Conservation (phyloP, 2,329 filamentous ascomycete genomes). For the Teratosphaeria nubilosa region DNA sequence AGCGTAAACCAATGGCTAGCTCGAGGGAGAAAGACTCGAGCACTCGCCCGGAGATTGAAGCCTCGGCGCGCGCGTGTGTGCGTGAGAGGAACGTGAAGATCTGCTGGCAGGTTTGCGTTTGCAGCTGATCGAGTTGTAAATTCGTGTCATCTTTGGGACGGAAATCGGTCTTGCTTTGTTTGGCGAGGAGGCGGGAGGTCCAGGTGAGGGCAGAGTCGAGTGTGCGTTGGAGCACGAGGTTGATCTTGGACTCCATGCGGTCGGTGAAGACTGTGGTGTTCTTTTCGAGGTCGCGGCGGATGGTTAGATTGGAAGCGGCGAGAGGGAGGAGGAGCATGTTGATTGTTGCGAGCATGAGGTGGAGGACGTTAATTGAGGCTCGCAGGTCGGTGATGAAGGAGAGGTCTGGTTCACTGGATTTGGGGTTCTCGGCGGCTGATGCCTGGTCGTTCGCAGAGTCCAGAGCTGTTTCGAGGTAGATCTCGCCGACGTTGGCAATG, state of each 20-base stretch:
- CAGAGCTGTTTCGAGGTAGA: constrained; percentile 58
- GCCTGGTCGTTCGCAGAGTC: constrained; percentile 66
- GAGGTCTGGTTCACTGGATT: constrained; percentile 79
- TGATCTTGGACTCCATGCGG: constrained; percentile 76
- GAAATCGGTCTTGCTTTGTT: constrained; percentile 84
- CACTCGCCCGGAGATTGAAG: constrained; percentile 73
- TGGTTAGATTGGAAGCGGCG: constrained; percentile 79
- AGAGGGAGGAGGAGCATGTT: constrained; percentile 82
- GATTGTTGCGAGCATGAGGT: constrained; percentile 87
- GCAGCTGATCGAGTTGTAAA: constrained; percentile 57
- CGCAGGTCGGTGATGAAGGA: constrained; percentile 70
- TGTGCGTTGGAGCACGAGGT: constrained; percentile 57
- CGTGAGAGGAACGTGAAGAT: constrained; percentile 69
- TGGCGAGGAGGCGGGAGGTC: constrained; percentile 59
- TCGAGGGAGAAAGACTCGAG: constrained; percentile 74
- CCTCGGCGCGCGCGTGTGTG: constrained; percentile 51
- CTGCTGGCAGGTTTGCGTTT: constrained; percentile 74
- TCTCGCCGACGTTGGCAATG: constrained; percentile 77
- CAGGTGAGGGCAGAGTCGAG: constrained; percentile 67
- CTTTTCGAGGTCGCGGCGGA: constrained; percentile 81
- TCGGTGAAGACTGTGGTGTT: constrained; percentile 63
- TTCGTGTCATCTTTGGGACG: constrained; percentile 70
- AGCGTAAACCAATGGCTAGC: constrained; percentile 67
- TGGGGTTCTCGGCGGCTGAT: constrained; percentile 58
- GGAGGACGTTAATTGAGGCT: constrained; percentile 76